Base-by-base conservation (phyloP, 257 asterid species). In the Sherardia arvensis region DNA sequence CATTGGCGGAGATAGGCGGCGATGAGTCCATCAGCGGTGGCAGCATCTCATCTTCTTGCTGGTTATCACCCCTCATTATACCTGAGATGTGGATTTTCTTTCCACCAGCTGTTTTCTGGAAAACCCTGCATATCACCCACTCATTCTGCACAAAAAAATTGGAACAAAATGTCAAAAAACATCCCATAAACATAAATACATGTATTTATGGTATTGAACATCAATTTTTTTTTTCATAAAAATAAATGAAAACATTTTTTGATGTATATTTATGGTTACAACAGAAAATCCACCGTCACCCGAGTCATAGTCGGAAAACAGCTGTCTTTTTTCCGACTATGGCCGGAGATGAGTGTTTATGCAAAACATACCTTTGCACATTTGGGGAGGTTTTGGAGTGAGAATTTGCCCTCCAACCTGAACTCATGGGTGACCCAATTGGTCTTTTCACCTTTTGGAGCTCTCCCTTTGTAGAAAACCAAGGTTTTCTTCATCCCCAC, bases 91-190 rank as follows among this genome's bases (percentile, higher is more conserved):
- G 94, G 64, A 86, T 77, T 51, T 91, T 86, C 69, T 83, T 86
- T 36, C 94, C 98, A 18, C 98, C 95, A 8, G 76, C 53, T 3
- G 82, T 84, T 81, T 91, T 91, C 18, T 88, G 94, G 47, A 91
- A 91, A 0, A 88, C 95, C 74, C 96, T 81, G 84, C 95, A 81
- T 33, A 91, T 91, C 72, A 88, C 98, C 98, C 98, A 91, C 70
- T 91, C 98, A 62, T 83, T 88, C 95, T 87, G 83, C 79, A 43
- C 22, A 2, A 61, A n/a, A 2, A 61, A n/a, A 20, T 1, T 49
- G 14, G 12, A 18, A 48, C 17, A 0, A 32, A 1, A 38, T 38
- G 18, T 38, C 47, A 38, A 38, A 38, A 38, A 38, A 15, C 47
- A 12, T 12, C 14, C 3, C 3, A 36, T n/a, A n/a, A n/a, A n/a